Evolutionary conservation across 2,329 filamentous ascomycete genomes (phyloP), one percentile per base, ranked within the genome.

Genomic region (Clarireedia hainanense): DNA sequence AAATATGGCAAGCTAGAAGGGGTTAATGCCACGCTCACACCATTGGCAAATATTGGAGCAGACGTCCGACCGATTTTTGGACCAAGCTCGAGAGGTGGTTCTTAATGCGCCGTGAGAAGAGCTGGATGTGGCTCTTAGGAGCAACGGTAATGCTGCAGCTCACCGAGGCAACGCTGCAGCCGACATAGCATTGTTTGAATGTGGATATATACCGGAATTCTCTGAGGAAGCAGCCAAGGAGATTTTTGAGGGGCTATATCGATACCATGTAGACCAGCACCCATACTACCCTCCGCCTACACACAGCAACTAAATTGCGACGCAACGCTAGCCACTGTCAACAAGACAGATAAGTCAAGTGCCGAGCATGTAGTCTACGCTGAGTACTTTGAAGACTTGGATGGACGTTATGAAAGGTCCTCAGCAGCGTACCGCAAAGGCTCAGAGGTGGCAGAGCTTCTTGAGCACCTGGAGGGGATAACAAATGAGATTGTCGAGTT

Each of bases 61-160:
- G n/a, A n/a, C n/a, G n/a, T n/a, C n/a, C n/a, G n/a, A n/a, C n/a
- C n/a, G n/a, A n/a, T n/a, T n/a, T n/a, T n/a, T n/a, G n/a, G n/a
- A n/a, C n/a, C n/a, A n/a, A n/a, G n/a, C n/a, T n/a, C n/a, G n/a
- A n/a, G n/a, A n/a, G n/a, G n/a, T n/a, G n/a, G 20, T 27, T 6
- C 30, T 50, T 2, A 1, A 5, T 6, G 20, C 30, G 6, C 2
- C 34, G 3, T 10, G 24, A 23, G n/a, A 4, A 10, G 23, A 48
- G 2, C 4, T 9, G 12, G 26, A 37, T 4, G 14, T 4, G 15
- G 40, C 6, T 0, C 12, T 52, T 2, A 53, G 57, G 20, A 24
- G 37, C 1, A 52, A 50, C 2, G 58, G 56, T 0, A 60, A 60
- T 9, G 12, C 23, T 12, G 58, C 56, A 10, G 56, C 52, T 2